Evolutionary conservation across 2,329 filamentous ascomycete genomes (phyloP).

Genomic region (Aspergillus intermedius): DNA sequence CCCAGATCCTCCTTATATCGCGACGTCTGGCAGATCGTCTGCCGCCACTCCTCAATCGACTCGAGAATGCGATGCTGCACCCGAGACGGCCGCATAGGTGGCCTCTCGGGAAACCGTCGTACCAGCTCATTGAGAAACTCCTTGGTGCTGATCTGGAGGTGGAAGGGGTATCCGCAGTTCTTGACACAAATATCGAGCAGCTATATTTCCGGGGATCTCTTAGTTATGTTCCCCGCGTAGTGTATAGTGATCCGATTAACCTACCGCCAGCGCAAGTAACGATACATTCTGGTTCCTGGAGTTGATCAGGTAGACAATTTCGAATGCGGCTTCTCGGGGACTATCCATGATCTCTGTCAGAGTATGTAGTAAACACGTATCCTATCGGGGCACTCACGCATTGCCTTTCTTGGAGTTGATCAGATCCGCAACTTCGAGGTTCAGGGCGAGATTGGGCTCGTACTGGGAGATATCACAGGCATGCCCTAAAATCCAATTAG

Average conservation of each 20-base stretch:
- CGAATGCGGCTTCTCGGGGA: conserved; percentile 86
- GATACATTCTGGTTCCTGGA: conserved; percentile 95
- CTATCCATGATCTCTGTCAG: conserved; percentile 32
- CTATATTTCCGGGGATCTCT: conserved; percentile 27
- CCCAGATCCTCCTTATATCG: conserved; percentile 95
- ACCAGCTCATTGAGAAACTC: conserved; percentile 98
- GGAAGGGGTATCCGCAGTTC: conserved; percentile 98
- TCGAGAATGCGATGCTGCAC: conserved; percentile 92
- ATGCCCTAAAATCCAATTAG: conserved; percentile 53
- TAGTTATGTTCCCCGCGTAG: too few relatives aligned
- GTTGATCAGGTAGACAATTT: conserved; percentile 92
- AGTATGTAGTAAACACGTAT: conserved; percentile 6
- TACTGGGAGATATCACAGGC: conserved; percentile 96
- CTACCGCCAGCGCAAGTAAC: conserved; percentile 70
- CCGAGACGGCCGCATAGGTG: conserved; percentile 74
- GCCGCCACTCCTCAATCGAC: conserved; percentile 95
- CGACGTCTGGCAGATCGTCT: conserved; percentile 96
- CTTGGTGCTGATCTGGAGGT: conserved; percentile 96
- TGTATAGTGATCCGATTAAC: conserved; percentile 16
- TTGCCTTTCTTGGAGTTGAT: conserved; percentile 97
- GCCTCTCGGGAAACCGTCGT: conserved; percentile 87
- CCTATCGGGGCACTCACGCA: conserved; percentile 47
- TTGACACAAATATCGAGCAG: conserved; percentile 98
- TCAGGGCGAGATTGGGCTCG: conserved; percentile 92
- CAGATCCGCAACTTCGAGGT: conserved; percentile 91